Evolutionary conservation across 2,329 filamentous ascomycete genomes (phyloP), one percentile per base, ranked within the genome.

Genomic region (Colletotrichum cereale): DNA sequence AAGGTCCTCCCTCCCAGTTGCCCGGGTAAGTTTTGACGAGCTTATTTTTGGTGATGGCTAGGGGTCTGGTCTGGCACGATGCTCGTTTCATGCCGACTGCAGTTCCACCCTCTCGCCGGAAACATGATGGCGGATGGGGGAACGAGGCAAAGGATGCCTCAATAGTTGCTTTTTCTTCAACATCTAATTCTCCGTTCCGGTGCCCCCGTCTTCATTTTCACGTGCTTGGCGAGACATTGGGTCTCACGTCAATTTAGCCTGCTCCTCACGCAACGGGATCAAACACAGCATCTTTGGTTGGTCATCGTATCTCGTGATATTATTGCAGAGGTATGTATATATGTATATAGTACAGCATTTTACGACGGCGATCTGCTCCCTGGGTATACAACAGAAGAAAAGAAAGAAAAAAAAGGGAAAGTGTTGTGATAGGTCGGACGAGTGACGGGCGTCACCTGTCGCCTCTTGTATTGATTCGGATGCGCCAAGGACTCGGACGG

Each of bases 381-480:
- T 29, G 44, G 44, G 44, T 50, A 62, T 62, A 29, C 44, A 62
- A 62, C 5, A 50, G 21, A 50, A n/a, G n/a, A n/a, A n/a, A n/a
- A n/a, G n/a, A n/a, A n/a, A n/a, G n/a, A n/a, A n/a, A n/a, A n/a
- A n/a, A n/a, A n/a, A 62, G 38, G n/a, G 8, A 16, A 62, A 38
- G 7, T n/a, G 18, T 21, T 10, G 0, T 40, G 44, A 38, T 36
- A 52, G 31, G 42, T 38, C 21, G 24, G n/a, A 62, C 18, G 14
- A 36, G n/a, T 47, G 44, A 48, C n/a, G 26, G 44, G 29, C 5
- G 58, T 48, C 14, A 50, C 36, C 58, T 24, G 58, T 29, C 58
- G 36, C 50, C 58, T 50, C 42, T 50, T 47, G 21, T 26, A n/a
- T 21, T 4, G 31, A n/a, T 36, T 34, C 10, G 44, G 29, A 1